Base-by-base conservation (phyloP, 73 alveolate genomes). In the Stentor roeselii region DNA sequence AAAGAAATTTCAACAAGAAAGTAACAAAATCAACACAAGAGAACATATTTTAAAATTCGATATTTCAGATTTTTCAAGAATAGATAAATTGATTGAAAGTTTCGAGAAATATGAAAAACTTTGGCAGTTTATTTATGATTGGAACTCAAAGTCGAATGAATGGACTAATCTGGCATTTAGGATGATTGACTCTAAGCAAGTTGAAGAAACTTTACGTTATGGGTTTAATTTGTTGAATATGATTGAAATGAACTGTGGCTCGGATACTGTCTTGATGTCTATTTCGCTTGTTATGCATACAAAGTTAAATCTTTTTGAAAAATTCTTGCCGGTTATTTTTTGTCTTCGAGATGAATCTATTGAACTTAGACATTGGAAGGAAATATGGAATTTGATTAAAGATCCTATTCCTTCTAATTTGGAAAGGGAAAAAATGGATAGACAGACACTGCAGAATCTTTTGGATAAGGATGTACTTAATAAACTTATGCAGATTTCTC, bases 31-130 rank as follows among this genome's bases (percentile, higher is more conserved):
- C 21, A 67, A 67, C 80, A 67, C 21, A 1, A 36, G 41, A 67
- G 80, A 67, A 67, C 41, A 67, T 27, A 32, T 67, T 34, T 34
- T 67, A 67, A 32, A 32, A 21, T 67, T 67, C 37, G 80, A 21
- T 21, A 67, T 1, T 15, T 67, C 80, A 67, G 80, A 67, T 34
- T 67, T 67, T 67, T 67, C 80, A 14, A 32, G 34, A 67, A 67
- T 67, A 15, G 41, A 67, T 27, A 67, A 32, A 27, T 27, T 67
- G 80, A 67, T 21, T n/a, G 50, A 67, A 21, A 40, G 34, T 1
- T 67, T 67, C 34, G 37, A 67, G 27, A 67, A n/a, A 1, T 67
- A 67, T 2, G 11, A 67, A 1, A 36, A 67, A 32, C 80, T 67
- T 34, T 67, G 80, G 80, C 15, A 32, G 27, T 67, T 27, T 34